Percentiles rank a stretch among this genome's conserved stretches.
phyloP scores from a whole-genome alignment of 805 yeast genomes.

The Hyphopichia homilentoma region DNA sequence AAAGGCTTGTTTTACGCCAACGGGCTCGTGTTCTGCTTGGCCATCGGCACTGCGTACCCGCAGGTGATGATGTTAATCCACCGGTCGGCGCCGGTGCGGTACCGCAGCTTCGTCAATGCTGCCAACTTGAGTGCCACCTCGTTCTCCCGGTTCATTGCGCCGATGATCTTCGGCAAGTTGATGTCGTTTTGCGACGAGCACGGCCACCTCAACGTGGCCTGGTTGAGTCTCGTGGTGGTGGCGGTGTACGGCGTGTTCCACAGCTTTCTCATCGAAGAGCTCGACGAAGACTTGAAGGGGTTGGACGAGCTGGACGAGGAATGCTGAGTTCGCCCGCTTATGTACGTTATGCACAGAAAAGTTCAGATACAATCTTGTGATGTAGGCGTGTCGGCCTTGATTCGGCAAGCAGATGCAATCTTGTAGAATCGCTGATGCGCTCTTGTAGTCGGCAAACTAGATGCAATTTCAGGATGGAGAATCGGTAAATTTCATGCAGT shows the following conservation, averaged over 20 bases:
- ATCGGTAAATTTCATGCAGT: too few species aligned
- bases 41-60: conserved; percentile 32
- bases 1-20: conserved; percentile 23
- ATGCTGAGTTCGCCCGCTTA: too few species aligned
- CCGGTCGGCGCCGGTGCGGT: conserved; percentile 30
- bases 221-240: conserved; percentile 33
- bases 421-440: too few species aligned
- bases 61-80: conserved; percentile 32
- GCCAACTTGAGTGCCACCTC: conserved; percentile 30
- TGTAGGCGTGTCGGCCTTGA: too few species aligned
- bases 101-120: conserved; percentile 34
- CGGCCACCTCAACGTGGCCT: conserved; percentile 22
- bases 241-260: conserved; percentile 27
- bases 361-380: too few species aligned
- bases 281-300: conserved; percentile 23
- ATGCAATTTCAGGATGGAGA: too few species aligned
- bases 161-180: conserved; percentile 29
- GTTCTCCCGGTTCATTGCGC: conserved; percentile 29
- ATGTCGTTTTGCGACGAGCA: conserved; percentile 31
- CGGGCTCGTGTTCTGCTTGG: conserved; percentile 24
- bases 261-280: conserved; percentile 23
- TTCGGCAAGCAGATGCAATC: too few species aligned
- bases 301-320: too few species aligned
- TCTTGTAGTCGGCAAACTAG: too few species aligned
- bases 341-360: too few species aligned